phyloP scores from a whole-genome alignment of 306 rosid genomes.

The Herpetospermum pedunculosum region DNA sequence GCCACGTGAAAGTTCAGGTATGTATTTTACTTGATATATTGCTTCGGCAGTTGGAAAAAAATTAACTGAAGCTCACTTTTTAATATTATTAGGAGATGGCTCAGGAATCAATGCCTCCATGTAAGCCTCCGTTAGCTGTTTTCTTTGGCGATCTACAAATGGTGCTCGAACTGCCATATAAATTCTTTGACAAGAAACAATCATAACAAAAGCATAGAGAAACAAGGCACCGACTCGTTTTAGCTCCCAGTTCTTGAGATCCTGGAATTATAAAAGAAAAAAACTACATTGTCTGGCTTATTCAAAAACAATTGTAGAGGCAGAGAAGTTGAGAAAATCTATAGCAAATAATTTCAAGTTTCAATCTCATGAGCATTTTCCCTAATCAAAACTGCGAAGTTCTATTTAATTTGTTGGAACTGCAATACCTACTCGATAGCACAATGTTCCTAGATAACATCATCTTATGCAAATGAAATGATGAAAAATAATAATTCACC shows the following conservation, averaged over 20 bases:
- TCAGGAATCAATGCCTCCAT: slow-evolving; percentile 94
- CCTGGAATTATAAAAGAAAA: slow-evolving; percentile 22
- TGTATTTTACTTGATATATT: neutral
- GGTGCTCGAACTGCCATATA: slow-evolving; percentile 55
- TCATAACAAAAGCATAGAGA: slow-evolving; percentile 40
- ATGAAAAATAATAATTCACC: neutral
- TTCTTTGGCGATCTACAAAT: slow-evolving; percentile 32
- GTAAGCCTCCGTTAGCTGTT: slow-evolving; percentile 77
- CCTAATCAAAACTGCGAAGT: neutral
- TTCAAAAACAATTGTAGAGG: neutral
- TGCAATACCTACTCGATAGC: neutral
- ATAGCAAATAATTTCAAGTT: neutral
- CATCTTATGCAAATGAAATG: neutral
- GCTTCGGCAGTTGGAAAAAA: neutral
- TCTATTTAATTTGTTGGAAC: neutral
- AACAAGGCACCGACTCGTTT: slow-evolving; percentile 56
- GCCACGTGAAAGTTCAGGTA: neutral
- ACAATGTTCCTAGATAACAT: neutral
- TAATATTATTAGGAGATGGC: slow-evolving; percentile 65
- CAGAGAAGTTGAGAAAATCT: slow-evolving; percentile 6
- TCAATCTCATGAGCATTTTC: neutral
- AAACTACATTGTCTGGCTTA: neutral
- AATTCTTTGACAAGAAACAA: slow-evolving; percentile 52
- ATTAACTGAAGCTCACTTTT: slow-evolving; percentile 29
- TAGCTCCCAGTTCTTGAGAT: slow-evolving; percentile 68